Evolutionary conservation across 805 yeast genomes (phyloP), one percentile per base, ranked within the genome.

Genomic region (Grigorovia transvaalensis): DNA sequence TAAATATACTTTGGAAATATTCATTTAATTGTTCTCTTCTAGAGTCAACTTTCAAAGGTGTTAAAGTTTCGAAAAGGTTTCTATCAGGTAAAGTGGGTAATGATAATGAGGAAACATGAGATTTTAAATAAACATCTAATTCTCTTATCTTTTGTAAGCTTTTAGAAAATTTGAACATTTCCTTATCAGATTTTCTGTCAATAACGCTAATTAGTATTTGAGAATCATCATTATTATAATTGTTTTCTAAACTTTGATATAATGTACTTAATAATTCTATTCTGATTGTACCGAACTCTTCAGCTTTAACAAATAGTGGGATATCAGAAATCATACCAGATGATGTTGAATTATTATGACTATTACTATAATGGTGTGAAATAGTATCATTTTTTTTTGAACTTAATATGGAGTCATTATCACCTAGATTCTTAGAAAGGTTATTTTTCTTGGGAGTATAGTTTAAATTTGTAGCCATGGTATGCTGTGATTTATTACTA

Each of bases 141-240:
- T 74, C 72, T 6, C 71, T 55, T n/a, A 91, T 69, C 58, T 82
- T 84, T 1, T 77, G 69, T 53, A 81, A 76, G 1, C 80, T 66
- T 60, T 88, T 88, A 44, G 80, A 72, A 50, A 88, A 80, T 57
- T 81, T 75, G 84, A 95, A 90, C 72, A 86, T 77, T 58, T 82
- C 88, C 54, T 81, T 81, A 43, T 73, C 71, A 1, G 82, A 68
- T 23, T 74, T 80, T 38, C 81, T 75, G 57, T 85, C 91, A 46
- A 76, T 70, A 4, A 85, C 80, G 17, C 84, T 75, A 50, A 90
- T 74, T 1, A 85, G 73, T 20, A 85, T 74, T 30, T 69, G 68
- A 17, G 85, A 82, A 44, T 83, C 88, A 43, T 80, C 85, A 0
- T 71, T 57, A 56, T 74, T 74, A 43, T 71, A 57, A 56, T 74